Conservation (phyloP, 257 asterid genomes). For the Anisodus tanguticus region DNA sequence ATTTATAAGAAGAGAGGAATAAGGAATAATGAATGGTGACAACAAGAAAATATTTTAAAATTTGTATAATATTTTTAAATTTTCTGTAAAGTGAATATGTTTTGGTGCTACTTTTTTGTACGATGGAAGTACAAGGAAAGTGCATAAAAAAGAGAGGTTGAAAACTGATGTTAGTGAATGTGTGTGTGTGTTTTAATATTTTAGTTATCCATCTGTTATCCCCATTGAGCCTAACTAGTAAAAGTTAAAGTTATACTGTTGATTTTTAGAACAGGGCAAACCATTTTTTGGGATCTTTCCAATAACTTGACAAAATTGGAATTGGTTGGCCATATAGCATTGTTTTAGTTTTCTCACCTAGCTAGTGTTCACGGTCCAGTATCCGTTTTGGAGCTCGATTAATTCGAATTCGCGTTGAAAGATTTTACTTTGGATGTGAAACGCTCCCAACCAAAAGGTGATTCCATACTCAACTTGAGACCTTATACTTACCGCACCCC, state of each 20-base stretch:
- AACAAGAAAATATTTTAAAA: slow-evolving; percentile 43
- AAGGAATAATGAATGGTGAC: slow-evolving; percentile 36
- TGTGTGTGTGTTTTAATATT: not conserved
- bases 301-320: not conserved
- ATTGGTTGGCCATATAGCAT: slow-evolving; percentile 11
- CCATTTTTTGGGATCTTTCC: not conserved
- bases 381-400: not conserved
- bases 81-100: slow-evolving; percentile 26
- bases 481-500: no score
- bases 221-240: slow-evolving; percentile 1
- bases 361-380: not conserved
- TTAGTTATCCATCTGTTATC: slow-evolving; percentile 28
- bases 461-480: not conserved
- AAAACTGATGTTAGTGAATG: not conserved
- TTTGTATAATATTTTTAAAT: not conserved
- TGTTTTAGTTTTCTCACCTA: not conserved
- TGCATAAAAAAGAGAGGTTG: slow-evolving; percentile 39
- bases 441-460: not conserved
- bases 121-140: slow-evolving; percentile 50
- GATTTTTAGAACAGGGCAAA: not conserved
- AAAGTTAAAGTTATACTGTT: not conserved
- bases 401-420: not conserved
- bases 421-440: not conserved
- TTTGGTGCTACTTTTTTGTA: slow-evolving; percentile 33
- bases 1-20: slow-evolving; percentile 28